Base-by-base conservation (phyloP, 2,329 filamentous ascomycete genomes). In the Amauroascus verrucosus region DNA sequence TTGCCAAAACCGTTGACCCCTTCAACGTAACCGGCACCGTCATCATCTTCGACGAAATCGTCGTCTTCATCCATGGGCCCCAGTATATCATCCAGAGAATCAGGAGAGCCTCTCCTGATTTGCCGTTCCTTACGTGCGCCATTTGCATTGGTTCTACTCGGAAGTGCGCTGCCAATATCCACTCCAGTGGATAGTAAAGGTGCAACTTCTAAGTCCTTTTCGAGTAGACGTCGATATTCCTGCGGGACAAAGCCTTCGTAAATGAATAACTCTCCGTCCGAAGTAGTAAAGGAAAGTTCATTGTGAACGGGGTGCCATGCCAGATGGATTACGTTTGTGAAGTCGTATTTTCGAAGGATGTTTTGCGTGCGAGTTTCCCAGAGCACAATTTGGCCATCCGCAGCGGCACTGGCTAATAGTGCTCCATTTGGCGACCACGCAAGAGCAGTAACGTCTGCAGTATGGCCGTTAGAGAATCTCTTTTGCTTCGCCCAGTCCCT, bases 351-450 rank as follows among this genome's bases (percentile, higher is more conserved):
- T 55, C 85, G 83, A 53, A 97, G 71, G 32, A 95, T 77, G 48
- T 81, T 86, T 68, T 96, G 91, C 1, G 86, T 88, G 67, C 85
- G 89, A 1, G 87, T 85, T 64, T 96, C 88, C 93, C 94, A 98
- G 2, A 98, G 74, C 45, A 75, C 56, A 43, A 75, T 65, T 55
- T 71, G 63, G 18, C 78, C 72, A 57, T 74, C 70, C 32, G 74
- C 69, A n/a, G 74, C 76, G 3, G 78, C 76, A 16, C 76, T 80
- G 14, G 83, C 88, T 20, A 98, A 75, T 62, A 98, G 76, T 1
- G 90, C 87, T 37, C 93, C 93, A 64, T 98, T 98, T 1, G 89
- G 88, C 13, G 91, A 95, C 93, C 93, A 98, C 33, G 86, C 83
- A 33, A 94, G 72, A 1, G 90, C 86, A 0, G 88, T 95, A 55